Base-by-base conservation (phyloP, 106 monocot species). In the Acorus calamus region DNA sequence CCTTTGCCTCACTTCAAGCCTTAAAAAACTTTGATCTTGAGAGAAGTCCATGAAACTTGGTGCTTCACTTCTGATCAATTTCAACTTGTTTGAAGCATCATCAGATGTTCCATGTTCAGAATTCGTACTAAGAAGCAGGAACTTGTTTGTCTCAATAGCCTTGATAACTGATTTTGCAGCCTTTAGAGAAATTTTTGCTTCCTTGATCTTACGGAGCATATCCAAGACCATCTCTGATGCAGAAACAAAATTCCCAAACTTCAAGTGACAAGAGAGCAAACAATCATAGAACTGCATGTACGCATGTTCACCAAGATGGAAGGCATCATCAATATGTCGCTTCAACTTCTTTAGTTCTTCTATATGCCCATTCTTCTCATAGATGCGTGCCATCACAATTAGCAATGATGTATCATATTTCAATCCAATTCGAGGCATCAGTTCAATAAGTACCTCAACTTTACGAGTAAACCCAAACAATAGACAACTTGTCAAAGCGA, bases 211-310 rank as follows among this genome's bases (percentile, higher is more conserved):
- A 56, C 65, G 76, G 46, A 96, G 87, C 91, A 98, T 88, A 56
- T 73, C 78, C 79, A 98, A 77, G 11, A 98, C 83, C 59, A 88
- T 65, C 49, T 73, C 71, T 11, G 77, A 60, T 49, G 85, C 85
- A 60, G 83, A 73, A 52, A 69, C 76, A 52, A 98, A 55, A 53
- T 92, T 83, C 14, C 84, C 80, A 68, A 83, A 81, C 79, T 92
- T 92, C 73, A 98, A 74, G 74, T 98, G 85, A 48, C 88, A 88
- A 6, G 91, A 91, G 59, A 98, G 73, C 61, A 86, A 50, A 56
- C 85, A 92, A 12, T 85, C 72, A 69, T 98, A 98, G 62, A 91
- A 88, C 71, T 86, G 76, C 69, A 73, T 78, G 49, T 88, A 77
- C 43, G 88, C 78, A 12, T 59, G 72, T 52, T 75, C 72, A 64